A percentile compares a stretch with the other conserved stretches of the same genome.
Conservation (phyloP, 2,329 filamentous ascomycete genomes). For the Neonectria magnoliae region DNA sequence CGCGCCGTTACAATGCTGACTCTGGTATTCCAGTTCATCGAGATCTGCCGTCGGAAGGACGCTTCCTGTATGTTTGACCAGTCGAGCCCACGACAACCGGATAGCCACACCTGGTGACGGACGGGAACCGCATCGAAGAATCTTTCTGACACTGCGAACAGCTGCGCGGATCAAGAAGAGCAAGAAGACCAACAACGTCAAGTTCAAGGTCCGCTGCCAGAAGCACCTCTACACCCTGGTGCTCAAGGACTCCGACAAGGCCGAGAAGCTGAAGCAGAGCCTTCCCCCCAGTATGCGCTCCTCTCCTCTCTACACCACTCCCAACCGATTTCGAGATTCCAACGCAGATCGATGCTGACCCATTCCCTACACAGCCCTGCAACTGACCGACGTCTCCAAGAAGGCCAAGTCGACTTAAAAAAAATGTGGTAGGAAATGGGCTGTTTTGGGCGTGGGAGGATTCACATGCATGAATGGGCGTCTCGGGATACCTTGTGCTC, state of each 20-base stretch:
- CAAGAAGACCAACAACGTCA: conserved; percentile 89
- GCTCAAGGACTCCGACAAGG: conserved; percentile 98
- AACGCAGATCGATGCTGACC: conserved; percentile 10
- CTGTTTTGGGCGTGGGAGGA: conserved; percentile 45
- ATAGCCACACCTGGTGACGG: conserved; percentile 19
- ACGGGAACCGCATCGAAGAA: conserved; percentile 21
- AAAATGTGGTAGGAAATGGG: conserved; percentile 40
- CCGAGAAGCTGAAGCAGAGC: conserved; percentile 99
- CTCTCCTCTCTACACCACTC: neutral
- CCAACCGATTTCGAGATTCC: conserved; percentile 1
- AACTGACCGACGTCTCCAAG: conserved; percentile 65
- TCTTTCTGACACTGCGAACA: conserved; percentile 54
- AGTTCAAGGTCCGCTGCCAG: conserved; percentile 99
- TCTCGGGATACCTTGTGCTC: conserved; percentile 64
- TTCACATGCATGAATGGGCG: conserved; percentile 60
- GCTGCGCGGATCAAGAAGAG: conserved; percentile 97
- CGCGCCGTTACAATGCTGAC: conserved; percentile 44
- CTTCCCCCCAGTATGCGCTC: conserved; percentile 88
- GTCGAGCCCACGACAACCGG: conserved; percentile 9
- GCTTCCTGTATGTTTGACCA: conserved; percentile 85
- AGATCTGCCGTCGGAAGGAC: conserved; percentile 99
- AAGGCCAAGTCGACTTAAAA: conserved; percentile 55
- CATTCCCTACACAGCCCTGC: conserved; percentile 54
- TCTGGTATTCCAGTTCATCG: conserved; percentile 82
- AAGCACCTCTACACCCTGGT: conserved; percentile 97